Evolutionary conservation across 2,329 filamentous ascomycete species (phyloP).

Genomic region (Fusarium sp.): DNA sequence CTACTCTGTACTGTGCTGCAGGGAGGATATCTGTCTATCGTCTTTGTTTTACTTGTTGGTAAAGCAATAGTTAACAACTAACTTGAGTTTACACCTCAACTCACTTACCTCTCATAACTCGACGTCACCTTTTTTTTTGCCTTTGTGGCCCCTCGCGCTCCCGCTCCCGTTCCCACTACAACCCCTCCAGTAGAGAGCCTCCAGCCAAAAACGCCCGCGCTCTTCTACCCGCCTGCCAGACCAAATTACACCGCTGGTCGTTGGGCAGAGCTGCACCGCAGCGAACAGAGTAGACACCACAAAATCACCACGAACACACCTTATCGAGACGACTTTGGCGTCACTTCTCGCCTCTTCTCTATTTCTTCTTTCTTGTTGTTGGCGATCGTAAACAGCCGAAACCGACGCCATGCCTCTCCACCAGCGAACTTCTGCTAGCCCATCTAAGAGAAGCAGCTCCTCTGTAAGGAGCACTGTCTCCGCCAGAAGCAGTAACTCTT

Average conservation of each 20-base stretch:
- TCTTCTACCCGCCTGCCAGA: constrained; percentile 40
- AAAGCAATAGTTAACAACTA: constrained; percentile 15
- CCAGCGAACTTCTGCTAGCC: constrained; percentile 41
- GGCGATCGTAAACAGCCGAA: constrained; percentile 32
- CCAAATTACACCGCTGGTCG: constrained; percentile 35
- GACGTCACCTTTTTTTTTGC: constrained; percentile 34
- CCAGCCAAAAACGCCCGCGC: constrained; percentile 35
- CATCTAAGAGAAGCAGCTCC: constrained; percentile 39
- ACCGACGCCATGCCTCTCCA: constrained; percentile 41
- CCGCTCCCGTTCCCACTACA: constrained; percentile 37
- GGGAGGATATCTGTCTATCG: neutral
- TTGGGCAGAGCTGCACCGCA: constrained; percentile 44
- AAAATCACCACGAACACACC: constrained; percentile 33
- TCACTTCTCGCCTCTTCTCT: constrained; percentile 9
- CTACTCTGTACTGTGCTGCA: constrained; percentile 4
- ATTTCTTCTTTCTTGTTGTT: constrained; percentile 28
- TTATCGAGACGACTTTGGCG: constrained; percentile 26
- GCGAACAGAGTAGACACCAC: constrained; percentile 29
- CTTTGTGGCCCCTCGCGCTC: constrained; percentile 37
- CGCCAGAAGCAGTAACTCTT: constrained; percentile 22
- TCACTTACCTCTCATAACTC: constrained; percentile 3
- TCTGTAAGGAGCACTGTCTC: constrained; percentile 33
- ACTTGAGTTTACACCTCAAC: constrained; percentile 12
- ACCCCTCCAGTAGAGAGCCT: constrained; percentile 29
- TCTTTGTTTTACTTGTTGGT: constrained; percentile 14